These are phyloP conservation scores for Puccinia sorghi DNA, from an alignment of 1,284 basidiomycete genomes.

Conservation along the genomic window DNA sequence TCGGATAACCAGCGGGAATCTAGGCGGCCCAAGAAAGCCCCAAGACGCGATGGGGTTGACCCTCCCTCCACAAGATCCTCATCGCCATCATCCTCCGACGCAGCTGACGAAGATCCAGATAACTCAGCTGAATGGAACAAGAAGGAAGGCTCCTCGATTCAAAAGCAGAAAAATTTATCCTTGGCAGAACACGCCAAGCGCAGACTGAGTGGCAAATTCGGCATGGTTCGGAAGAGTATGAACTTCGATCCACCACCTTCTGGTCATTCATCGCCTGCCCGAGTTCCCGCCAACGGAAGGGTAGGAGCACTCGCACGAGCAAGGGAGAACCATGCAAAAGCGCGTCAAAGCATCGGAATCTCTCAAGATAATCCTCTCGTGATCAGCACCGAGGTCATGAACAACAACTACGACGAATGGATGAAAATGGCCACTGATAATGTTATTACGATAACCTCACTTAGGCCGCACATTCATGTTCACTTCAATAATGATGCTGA, in stretches of 20 bases:
- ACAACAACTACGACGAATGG: slow-evolving; percentile 94
- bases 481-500: slow-evolving; percentile 1
- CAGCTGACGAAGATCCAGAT: not conserved
- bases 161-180: slow-evolving; percentile 27
- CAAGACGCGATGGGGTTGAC: slow-evolving; percentile 3
- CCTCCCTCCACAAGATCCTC: slow-evolving; percentile 5
- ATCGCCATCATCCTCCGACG: slow-evolving; percentile 21
- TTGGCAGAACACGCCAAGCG: slow-evolving; percentile 44
- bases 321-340: slow-evolving; percentile 41
- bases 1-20: slow-evolving; percentile 1
- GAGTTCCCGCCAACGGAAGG: slow-evolving; percentile 18
- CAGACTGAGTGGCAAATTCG: slow-evolving; percentile 42
- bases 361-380: slow-evolving; percentile 29
- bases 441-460: slow-evolving; percentile 62
- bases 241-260: slow-evolving; percentile 26
- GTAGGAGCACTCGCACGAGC: slow-evolving; percentile 44
- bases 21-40: slow-evolving; percentile 21
- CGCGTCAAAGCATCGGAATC: slow-evolving; percentile 27
- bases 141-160: slow-evolving; percentile 9
- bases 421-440: slow-evolving; percentile 99
- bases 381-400: slow-evolving; percentile 68
- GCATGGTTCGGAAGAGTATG: slow-evolving; percentile 29
- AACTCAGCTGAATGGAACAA: slow-evolving; percentile 2
- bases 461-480: not conserved
- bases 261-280: slow-evolving; percentile 22